A percentile compares a stretch with the other conserved stretches of the same genome.
phyloP scores from a whole-genome alignment of 2,329 filamentous ascomycete genomes.

The Penicillium fuscoglaucum region DNA sequence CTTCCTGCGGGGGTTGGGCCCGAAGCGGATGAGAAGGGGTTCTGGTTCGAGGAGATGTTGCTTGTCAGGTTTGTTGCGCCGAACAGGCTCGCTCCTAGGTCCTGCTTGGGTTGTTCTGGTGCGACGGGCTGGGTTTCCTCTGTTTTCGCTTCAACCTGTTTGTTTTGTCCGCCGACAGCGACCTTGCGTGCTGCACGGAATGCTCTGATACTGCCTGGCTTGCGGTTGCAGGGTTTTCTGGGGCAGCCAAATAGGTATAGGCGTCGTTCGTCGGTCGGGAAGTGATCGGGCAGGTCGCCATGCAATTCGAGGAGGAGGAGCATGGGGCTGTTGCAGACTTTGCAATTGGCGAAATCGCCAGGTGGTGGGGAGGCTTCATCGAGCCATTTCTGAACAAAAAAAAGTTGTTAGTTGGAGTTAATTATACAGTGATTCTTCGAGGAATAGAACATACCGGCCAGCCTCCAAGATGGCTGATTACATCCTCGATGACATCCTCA shows the following conservation, averaged over 20 bases:
- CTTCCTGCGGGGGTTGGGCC: constrained; percentile 35
- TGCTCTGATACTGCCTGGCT: constrained; percentile 76
- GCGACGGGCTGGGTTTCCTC: constrained; percentile 18
- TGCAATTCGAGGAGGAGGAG: constrained; percentile 86
- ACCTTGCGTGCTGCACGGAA: constrained; percentile 65
- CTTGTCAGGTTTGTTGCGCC: constrained; percentile 48
- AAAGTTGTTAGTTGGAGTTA: constrained; percentile 17
- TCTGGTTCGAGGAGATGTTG: constrained; percentile 44
- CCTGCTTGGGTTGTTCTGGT: constrained; percentile 32
- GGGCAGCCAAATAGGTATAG: constrained; percentile 85
- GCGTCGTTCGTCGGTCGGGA: constrained; percentile 82
- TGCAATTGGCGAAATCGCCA: constrained; percentile 77
- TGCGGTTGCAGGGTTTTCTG: constrained; percentile 74
- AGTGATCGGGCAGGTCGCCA: constrained; percentile 81
- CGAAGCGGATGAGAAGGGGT: constrained; percentile 55
- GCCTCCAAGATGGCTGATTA: constrained; percentile 84
- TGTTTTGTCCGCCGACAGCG: constrained; percentile 34
- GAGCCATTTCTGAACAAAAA: constrained; percentile 73
- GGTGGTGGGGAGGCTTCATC: constrained; percentile 70
- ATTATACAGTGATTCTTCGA: background rate
- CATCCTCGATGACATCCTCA: constrained; percentile 74
- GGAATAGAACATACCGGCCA: constrained; percentile 64
- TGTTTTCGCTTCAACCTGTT: constrained; percentile 21
- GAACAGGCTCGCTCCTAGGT: constrained; percentile 63
- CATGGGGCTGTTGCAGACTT: constrained; percentile 81